Base-by-base conservation (phyloP, 805 yeast genomes). In the Komagataella mondaviorum region DNA sequence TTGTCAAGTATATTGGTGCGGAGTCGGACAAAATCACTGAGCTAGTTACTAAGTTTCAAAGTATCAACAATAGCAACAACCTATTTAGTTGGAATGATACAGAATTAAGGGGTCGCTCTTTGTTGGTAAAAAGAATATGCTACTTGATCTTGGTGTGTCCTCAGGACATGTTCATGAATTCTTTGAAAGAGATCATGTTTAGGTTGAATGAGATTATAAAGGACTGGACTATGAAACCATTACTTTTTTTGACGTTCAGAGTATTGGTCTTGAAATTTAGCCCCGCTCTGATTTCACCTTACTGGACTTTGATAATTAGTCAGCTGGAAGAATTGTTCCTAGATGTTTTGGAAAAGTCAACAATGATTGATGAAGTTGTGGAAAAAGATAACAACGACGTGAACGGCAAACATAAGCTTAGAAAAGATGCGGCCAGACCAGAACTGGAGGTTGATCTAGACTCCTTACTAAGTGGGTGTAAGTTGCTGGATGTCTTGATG, bases 401-500 rank as follows among this genome's bases (percentile, higher is more conserved):
- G 10, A 44, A 17, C 16, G 30, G 17, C 6, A 46, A 46, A 17
- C 39, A 46, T 7, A 46, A 36, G 10, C 48, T 23, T 24, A 46
- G 23, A 16, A 36, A 46, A 22, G 17, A 36, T 2, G 49, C 43
- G 16, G 24, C 30, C 14, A 36, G n/a, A 14, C 45, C 30, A 10
- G 64, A 68, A 3, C 54, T 70, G 14, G 60, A 64, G 2, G 62
- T 73, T 3, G 75, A 77, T 24, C 59, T 73, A 39, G 61, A 59
- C 22, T 60, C 77, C 12, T 57, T 80, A 2, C 67, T 83, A 39
- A 76, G 77, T 52, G 85, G 84, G 0, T 83, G 88, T 59, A 91
- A 90, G 63, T 68, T 93, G 14, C 68, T 93, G 48, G 99, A 91
- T 61, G 73, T 85, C 30, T 63, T 89, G 20, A 63, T 91, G 18